These are phyloP conservation scores for Crithidia expoeki DNA, from an alignment of 208 protist species.

Conservation along the genomic window DNA sequence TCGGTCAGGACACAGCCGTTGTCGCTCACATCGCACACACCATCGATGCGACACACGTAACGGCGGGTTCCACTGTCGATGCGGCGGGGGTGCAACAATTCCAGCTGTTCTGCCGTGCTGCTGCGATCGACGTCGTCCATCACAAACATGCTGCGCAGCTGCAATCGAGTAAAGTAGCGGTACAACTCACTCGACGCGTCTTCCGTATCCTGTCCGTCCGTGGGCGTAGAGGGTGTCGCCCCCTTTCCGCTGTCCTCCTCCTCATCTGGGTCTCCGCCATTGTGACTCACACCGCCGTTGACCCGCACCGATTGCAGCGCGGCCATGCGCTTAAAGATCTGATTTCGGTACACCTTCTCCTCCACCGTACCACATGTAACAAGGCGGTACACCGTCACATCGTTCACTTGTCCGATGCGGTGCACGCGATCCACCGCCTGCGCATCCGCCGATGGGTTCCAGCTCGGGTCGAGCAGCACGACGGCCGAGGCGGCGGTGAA, in stretches of 20 bases:
- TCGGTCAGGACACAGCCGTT: constrained; percentile 66
- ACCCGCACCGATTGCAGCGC: constrained; percentile 61
- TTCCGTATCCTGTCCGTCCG: background rate
- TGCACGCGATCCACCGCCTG: constrained; percentile 98
- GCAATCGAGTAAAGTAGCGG: constrained; percentile 85
- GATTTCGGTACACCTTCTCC: constrained; percentile 98
- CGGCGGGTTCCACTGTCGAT: constrained; percentile 29
- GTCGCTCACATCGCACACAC: constrained; percentile 74
- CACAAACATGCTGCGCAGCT: constrained; percentile 86
- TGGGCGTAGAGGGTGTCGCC: too few species aligned
- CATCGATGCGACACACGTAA: constrained; percentile 25
- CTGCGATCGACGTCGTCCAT: constrained; percentile 49
- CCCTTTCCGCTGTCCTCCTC: background rate
- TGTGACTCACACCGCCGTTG: background rate
- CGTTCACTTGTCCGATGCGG: constrained; percentile 96
- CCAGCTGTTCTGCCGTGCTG: constrained; percentile 76
- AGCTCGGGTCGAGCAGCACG: constrained; percentile 97
- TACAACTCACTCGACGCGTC: constrained; percentile 38
- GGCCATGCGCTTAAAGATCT: constrained; percentile 95
- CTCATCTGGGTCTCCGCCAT: background rate
- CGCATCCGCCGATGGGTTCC: constrained; percentile 96
- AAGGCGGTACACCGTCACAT: constrained; percentile 96
- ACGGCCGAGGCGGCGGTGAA: constrained; percentile 95
- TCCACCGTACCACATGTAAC: constrained; percentile 96
- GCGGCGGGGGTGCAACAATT: constrained; percentile 51